A percentile compares a stretch with the other conserved stretches of the same genome.
Evolutionary conservation across 257 asterid genomes (phyloP).

Genomic region (Leonotis leonurus): DNA sequence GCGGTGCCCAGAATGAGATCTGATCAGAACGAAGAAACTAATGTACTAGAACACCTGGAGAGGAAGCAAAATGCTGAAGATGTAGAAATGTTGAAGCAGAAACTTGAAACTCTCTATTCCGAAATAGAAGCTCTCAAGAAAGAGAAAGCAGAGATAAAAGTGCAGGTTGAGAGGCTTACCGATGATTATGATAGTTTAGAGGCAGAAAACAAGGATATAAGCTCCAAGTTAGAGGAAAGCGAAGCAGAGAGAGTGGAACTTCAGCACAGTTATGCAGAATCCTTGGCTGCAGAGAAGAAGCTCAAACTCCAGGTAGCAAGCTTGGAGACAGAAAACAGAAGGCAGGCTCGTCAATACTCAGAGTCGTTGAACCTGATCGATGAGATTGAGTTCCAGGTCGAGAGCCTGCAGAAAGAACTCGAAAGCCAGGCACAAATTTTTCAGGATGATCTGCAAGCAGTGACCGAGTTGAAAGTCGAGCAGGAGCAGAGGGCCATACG

Average conservation of each 20-base stretch:
- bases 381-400: constrained; percentile 50
- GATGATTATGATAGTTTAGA: constrained; percentile 41
- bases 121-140: constrained; percentile 59
- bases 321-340: constrained; percentile 48
- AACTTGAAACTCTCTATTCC: constrained; percentile 34
- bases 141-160: constrained; percentile 47
- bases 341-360: constrained; percentile 40
- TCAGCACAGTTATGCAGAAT: constrained; percentile 40
- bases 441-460: constrained; percentile 48
- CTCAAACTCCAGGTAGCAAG: constrained; percentile 41
- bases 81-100: constrained; percentile 43
- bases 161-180: constrained; percentile 41
- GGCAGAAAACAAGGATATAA: constrained; percentile 41
- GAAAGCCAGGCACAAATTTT: constrained; percentile 48
- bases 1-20: constrained; percentile 21
- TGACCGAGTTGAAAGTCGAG: constrained; percentile 39
- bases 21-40: constrained; percentile 29
- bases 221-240: constrained; percentile 37
- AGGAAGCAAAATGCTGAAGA: constrained; percentile 36
- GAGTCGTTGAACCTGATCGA: constrained; percentile 41
- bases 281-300: constrained; percentile 46
- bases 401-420: constrained; percentile 58
- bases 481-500: constrained; percentile 71
- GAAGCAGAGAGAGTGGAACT: constrained; percentile 42
- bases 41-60: constrained; percentile 19